A percentile compares a stretch with the other conserved stretches of the same genome.
These are phyloP conservation scores for Peribolospora kevripleyi DNA, from an alignment of 768 basidiomycete genomes.

Conservation along the genomic window DNA sequence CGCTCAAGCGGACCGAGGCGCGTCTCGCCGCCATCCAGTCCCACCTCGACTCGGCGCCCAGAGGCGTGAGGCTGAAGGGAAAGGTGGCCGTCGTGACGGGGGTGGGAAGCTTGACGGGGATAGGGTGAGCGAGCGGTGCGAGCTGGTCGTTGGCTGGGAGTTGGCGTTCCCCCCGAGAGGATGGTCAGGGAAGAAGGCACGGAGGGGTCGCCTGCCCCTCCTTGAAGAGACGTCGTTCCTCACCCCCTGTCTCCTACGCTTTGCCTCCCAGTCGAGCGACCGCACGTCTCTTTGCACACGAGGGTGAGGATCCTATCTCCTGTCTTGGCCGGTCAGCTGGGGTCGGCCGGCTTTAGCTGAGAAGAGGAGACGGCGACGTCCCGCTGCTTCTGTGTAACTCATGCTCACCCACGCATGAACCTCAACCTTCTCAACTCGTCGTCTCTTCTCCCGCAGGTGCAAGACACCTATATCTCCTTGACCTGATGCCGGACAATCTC, in stretches of 20 bases:
- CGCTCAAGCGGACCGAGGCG: constrained; percentile 29
- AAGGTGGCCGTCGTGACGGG: constrained; percentile 79
- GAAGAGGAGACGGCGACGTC: constrained; percentile 13
- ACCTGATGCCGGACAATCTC: constrained; percentile 41
- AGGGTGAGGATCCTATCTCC: constrained; percentile 28
- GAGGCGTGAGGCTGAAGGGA: constrained; percentile 34
- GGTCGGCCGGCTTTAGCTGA: not conserved
- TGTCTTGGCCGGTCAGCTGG: not conserved
- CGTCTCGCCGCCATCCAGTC: constrained; percentile 43
- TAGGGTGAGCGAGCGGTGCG: constrained; percentile 35
- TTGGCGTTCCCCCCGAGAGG: not conserved
- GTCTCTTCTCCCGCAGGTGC: constrained; percentile 29
- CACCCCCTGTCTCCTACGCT: too few relatives aligned
- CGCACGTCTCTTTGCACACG: constrained; percentile 43
- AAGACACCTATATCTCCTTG: constrained; percentile 50
- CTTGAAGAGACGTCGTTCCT: too few relatives aligned
- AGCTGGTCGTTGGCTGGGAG: too few relatives aligned
- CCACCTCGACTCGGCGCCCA: constrained; percentile 34
- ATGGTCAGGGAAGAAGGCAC: not conserved
- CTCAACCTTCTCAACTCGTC: not conserved
- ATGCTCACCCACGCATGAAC: not conserved
- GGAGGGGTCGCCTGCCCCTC: too few relatives aligned
- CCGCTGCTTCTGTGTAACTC: constrained; percentile 7
- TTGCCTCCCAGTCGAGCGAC: constrained; percentile 10
- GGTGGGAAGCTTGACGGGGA: constrained; percentile 62